Conservation (phyloP, 2,329 filamentous ascomycete species). For the Aspergillus aculeatinus region DNA sequence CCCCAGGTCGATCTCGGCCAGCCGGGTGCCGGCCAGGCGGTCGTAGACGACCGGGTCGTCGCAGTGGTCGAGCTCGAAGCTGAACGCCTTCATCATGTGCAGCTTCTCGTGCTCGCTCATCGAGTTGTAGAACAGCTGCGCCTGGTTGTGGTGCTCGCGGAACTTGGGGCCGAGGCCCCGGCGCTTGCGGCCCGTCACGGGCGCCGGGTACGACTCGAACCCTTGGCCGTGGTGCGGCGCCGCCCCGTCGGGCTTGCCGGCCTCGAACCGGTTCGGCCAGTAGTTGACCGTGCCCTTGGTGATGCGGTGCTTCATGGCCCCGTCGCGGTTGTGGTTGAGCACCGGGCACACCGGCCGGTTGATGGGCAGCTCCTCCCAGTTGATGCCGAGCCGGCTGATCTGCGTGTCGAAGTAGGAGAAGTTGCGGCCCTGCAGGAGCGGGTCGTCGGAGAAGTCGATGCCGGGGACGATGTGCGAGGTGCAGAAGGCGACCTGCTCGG, state of each 20-base stretch:
- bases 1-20: slow-evolving; percentile 68
- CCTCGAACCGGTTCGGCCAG: slow-evolving; percentile 71
- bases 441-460: slow-evolving; percentile 74
- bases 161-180: slow-evolving; percentile 51
- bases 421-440: slow-evolving; percentile 71
- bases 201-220: slow-evolving; percentile 67
- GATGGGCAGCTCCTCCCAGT: slow-evolving; percentile 75
- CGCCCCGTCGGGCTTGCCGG: slow-evolving; percentile 57
- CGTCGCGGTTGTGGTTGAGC: slow-evolving; percentile 75
- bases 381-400: slow-evolving; percentile 66
- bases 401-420: slow-evolving; percentile 57
- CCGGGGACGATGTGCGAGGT: slow-evolving; percentile 77
- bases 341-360: slow-evolving; percentile 73
- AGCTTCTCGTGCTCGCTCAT: slow-evolving; percentile 35
- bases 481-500: slow-evolving; percentile 80
- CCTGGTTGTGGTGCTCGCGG: slow-evolving; percentile 37
- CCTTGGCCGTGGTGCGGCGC: slow-evolving; percentile 58
- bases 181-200: slow-evolving; percentile 68
- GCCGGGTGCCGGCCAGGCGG: slow-evolving; percentile 61
- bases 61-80: slow-evolving; percentile 51
- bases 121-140: slow-evolving; percentile 37
- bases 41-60: slow-evolving; percentile 75
- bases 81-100: slow-evolving; percentile 37
- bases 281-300: slow-evolving; percentile 72
- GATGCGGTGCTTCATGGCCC: slow-evolving; percentile 69